phyloP scores from a whole-genome alignment of 176 grass and related monocot genomes.

The Luzula sylvatica region DNA sequence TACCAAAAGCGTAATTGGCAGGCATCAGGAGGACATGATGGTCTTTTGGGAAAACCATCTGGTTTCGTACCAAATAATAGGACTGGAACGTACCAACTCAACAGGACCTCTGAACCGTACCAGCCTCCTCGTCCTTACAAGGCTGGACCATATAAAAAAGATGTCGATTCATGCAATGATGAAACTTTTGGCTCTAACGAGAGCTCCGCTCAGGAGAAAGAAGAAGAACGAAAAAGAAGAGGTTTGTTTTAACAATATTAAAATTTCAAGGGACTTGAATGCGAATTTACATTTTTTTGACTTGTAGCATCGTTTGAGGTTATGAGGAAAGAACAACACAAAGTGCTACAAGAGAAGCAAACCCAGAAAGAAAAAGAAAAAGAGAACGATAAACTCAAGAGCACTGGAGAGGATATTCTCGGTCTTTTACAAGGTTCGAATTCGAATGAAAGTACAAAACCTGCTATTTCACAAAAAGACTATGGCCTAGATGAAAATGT shows the following conservation, averaged over 20 bases:
- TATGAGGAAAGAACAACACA: conserved; percentile 98
- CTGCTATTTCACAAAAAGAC: conserved; percentile 22
- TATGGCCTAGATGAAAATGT: conserved; percentile 36
- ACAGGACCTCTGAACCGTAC: conserved; percentile 67
- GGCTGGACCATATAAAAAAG: conserved; percentile 50
- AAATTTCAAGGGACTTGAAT: not conserved
- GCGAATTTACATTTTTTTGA: not conserved
- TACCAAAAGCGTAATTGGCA: conserved; percentile 58
- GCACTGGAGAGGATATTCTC: conserved; percentile 40
- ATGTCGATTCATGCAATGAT: conserved; percentile 75
- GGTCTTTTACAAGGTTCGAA: conserved; percentile 39
- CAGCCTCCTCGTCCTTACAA: conserved; percentile 89
- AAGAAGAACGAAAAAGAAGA: conserved; percentile 79
- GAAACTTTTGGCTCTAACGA: conserved; percentile 89
- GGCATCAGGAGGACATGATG: conserved; percentile 63
- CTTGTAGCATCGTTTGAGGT: conserved; percentile 88
- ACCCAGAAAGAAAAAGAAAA: conserved; percentile 33
- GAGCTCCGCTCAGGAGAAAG: conserved; percentile 61
- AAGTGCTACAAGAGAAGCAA: conserved; percentile 72
- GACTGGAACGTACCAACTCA: conserved; percentile 38
- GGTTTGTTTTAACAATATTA: conserved; percentile 28
- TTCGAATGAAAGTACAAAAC: conserved; percentile 22
- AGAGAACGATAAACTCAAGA: not conserved
- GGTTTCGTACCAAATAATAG: conserved; percentile 39
- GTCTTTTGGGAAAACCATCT: conserved; percentile 77